phyloP scores from a whole-genome alignment of 2,329 filamentous ascomycete species.

The Aspergillus fumigatus region DNA sequence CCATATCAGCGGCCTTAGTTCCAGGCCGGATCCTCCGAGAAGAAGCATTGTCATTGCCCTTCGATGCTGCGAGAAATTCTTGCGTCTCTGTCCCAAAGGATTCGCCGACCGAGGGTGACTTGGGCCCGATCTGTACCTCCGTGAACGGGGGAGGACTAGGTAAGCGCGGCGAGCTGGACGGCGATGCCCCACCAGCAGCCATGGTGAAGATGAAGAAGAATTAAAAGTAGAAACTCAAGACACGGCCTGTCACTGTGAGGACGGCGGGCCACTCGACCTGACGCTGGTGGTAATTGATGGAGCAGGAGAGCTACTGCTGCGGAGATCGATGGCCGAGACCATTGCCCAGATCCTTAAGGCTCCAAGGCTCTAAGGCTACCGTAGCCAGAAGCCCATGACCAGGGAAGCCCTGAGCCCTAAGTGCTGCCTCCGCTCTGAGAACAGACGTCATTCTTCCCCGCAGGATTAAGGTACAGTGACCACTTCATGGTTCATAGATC shows the following conservation, averaged over 20 bases:
- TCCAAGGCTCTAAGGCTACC: not conserved
- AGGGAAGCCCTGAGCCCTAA: conserved; percentile 34
- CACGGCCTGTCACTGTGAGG: not conserved
- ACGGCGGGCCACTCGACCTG: not conserved
- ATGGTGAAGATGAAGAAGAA: conserved; percentile 22
- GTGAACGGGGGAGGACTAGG: conserved; percentile 92
- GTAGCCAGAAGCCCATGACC: conserved; percentile 21
- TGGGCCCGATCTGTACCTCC: conserved; percentile 84
- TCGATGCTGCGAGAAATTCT: conserved; percentile 49
- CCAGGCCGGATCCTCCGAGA: conserved; percentile 85
- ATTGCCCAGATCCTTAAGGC: conserved; percentile 1
- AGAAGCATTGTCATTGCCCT: conserved; percentile 65
- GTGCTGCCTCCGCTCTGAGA: conserved; percentile 4
- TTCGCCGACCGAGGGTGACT: conserved; percentile 65
- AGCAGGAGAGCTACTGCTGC: conserved; percentile 11
- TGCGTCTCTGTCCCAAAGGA: conserved; percentile 56
- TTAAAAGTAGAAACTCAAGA: not conserved
- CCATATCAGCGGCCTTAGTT: conserved; percentile 89
- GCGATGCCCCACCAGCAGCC: conserved; percentile 44
- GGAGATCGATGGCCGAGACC: conserved; percentile 11
- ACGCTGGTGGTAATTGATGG: conserved; percentile 10
- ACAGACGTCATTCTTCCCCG: conserved; percentile 6
- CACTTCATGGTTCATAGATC: not conserved
- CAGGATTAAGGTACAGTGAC: not conserved
- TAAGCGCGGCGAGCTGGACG: conserved; percentile 80